phyloP scores from a whole-genome alignment of 1,284 basidiomycete genomes.

The Lentinula novae-zelandiae region DNA sequence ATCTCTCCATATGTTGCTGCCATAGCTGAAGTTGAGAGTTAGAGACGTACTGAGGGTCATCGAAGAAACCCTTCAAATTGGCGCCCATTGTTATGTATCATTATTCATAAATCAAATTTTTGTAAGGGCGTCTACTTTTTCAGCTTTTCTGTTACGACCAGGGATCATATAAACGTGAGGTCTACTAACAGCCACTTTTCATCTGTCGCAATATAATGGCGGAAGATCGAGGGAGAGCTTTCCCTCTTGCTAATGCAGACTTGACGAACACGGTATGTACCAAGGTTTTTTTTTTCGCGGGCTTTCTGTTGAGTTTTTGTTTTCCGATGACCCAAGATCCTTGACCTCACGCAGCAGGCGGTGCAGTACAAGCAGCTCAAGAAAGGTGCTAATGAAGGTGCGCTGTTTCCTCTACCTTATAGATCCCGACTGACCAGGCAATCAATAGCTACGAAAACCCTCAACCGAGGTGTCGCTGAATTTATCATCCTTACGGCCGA shows the following conservation, averaged over 20 bases:
- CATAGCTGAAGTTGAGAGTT: conserved; percentile 43
- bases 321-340: conserved; percentile 51
- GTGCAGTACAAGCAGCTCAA: conserved; percentile 95
- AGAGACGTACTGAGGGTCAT: not conserved
- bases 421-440: not conserved
- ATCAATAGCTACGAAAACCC: conserved; percentile 84
- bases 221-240: conserved; percentile 75
- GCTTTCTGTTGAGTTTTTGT: not conserved
- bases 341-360: conserved; percentile 88
- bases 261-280: conserved; percentile 88
- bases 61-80: not conserved
- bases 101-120: not conserved
- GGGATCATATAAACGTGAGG: conserved; percentile 78
- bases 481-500: conserved; percentile 98
- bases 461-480: conserved; percentile 98
- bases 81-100: not conserved
- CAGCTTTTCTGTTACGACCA: conserved; percentile 39
- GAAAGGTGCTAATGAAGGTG: conserved; percentile 96
- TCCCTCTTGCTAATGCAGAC: conserved; percentile 86
- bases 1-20: conserved; percentile 44
- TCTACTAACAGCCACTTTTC: conserved; percentile 32
- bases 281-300: not conserved
- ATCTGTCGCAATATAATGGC: conserved; percentile 42
- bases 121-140: not conserved
- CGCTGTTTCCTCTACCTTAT: conserved; percentile 13